phyloP scores from a whole-genome alignment of 148 eudicot genomes.

The Fagopyrum homotropicum region DNA sequence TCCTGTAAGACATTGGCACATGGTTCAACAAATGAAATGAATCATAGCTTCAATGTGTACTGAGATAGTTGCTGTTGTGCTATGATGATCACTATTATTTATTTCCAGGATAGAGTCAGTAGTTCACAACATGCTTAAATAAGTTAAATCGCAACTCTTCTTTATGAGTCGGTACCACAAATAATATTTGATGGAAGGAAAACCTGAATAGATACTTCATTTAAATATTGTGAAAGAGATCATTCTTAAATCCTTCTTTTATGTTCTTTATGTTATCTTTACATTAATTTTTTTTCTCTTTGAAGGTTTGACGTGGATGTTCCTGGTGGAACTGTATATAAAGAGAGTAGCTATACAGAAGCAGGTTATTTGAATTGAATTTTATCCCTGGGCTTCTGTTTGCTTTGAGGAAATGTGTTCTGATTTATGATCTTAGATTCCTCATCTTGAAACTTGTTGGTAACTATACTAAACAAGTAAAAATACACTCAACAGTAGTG shows the following conservation, averaged over 20 bases:
- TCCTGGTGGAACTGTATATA: slow-evolving; percentile 82
- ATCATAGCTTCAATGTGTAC: background rate
- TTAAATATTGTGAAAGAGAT: background rate
- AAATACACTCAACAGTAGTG: background rate
- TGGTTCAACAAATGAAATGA: background rate
- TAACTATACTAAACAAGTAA: background rate
- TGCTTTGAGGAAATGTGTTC: background rate
- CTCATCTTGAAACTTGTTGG: background rate
- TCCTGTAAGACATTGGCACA: background rate
- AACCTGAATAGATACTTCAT: background rate
- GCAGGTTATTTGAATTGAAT: slow-evolving; percentile 42
- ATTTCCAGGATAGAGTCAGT: background rate
- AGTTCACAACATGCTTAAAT: background rate
- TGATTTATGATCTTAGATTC: background rate
- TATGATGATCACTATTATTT: background rate
- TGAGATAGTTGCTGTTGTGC: background rate
- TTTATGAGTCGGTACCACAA: background rate
- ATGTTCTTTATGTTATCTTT: background rate
- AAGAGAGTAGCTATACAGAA: slow-evolving; percentile 91
- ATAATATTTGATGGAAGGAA: background rate
- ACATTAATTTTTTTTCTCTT: slow-evolving; percentile 6
- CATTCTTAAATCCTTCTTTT: background rate
- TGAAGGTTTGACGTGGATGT: slow-evolving; percentile 95
- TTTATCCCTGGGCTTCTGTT: background rate
- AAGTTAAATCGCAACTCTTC: background rate